Percentiles rank a stretch among this genome's conserved stretches.
Evolutionary conservation across 164 flowering plant species (phyloP).

Genomic region (Protea cynaroides): DNA sequence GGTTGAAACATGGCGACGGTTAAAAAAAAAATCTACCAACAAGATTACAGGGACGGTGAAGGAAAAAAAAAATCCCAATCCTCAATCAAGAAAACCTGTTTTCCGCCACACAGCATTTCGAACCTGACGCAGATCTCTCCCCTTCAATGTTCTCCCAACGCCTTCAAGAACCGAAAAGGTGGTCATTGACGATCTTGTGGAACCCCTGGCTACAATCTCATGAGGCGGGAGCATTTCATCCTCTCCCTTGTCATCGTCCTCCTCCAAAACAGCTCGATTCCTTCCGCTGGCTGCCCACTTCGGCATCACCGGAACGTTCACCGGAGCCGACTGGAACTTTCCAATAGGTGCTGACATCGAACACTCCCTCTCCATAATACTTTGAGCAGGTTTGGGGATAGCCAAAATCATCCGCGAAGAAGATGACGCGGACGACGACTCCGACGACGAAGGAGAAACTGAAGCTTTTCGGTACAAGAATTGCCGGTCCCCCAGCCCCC

Average conservation of each 20-base stretch:
- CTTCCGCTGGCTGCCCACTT: constrained; percentile 17
- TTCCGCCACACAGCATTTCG: constrained; percentile 63
- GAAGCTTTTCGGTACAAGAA: constrained; percentile 28
- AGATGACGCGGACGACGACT: constrained; percentile 6
- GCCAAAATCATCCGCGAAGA: constrained; percentile 28
- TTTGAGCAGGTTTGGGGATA: constrained; percentile 30
- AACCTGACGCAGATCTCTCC: constrained; percentile 75
- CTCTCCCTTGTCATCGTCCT: constrained; percentile 27
- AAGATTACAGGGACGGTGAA: not conserved
- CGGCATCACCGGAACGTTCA: constrained; percentile 50
- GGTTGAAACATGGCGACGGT: not conserved
- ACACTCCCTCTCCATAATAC: constrained; percentile 13
- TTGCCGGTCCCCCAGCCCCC: constrained; percentile 2
- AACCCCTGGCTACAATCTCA: constrained; percentile 62
- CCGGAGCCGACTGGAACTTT: constrained; percentile 52
- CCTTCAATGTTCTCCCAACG: constrained; percentile 78
- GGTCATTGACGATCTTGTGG: constrained; percentile 31
- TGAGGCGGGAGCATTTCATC: constrained; percentile 76
- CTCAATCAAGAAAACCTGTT: constrained; percentile 75
- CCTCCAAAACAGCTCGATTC: constrained; percentile 17
- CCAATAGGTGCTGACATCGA: constrained; percentile 25
- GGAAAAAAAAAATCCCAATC: not conserved
- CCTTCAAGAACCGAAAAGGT: constrained; percentile 84
- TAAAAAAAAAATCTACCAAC: not conserved
- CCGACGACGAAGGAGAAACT: constrained; percentile 7